A percentile compares a stretch with the other conserved stretches of the same genome.
Evolutionary conservation across 2,329 filamentous ascomycete species (phyloP).

Genomic region (Sarocladium brachiariae): DNA sequence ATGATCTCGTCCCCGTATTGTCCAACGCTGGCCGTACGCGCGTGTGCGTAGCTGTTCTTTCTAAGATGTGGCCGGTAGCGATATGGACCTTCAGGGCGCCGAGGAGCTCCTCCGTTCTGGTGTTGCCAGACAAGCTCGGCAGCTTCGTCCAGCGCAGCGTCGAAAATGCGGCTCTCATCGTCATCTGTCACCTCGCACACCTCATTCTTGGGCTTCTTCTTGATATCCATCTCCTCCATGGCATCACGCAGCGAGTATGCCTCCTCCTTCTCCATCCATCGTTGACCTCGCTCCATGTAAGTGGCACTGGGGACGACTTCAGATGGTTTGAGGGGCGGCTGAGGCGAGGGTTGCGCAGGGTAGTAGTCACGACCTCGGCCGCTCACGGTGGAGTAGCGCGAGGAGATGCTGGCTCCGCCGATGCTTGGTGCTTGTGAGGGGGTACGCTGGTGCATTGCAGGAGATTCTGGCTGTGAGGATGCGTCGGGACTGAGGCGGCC

Average conservation of each 20-base stretch:
- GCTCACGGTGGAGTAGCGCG: constrained; percentile 42
- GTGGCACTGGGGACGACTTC: constrained; percentile 58
- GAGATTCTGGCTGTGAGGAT: constrained; percentile 15
- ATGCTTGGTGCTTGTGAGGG: constrained; percentile 32
- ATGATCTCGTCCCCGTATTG: constrained; percentile 40
- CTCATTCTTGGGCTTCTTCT: constrained; percentile 20
- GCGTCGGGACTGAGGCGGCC: constrained; percentile 25
- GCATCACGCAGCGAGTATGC: constrained; percentile 62
- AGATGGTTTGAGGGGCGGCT: constrained; percentile 45
- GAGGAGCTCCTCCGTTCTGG: constrained; percentile 47
- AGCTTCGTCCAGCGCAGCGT: constrained; percentile 68
- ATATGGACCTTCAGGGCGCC: constrained; percentile 57
- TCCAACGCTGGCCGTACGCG: constrained; percentile 53
- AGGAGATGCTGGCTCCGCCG: constrained; percentile 37
- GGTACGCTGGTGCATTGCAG: constrained; percentile 19
- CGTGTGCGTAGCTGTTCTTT: constrained; percentile 65
- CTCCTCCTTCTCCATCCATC: constrained; percentile 79
- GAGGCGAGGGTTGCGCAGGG: constrained; percentile 30
- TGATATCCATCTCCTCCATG: constrained; percentile 65
- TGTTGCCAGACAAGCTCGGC: constrained; percentile 75
- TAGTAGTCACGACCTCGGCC: constrained; percentile 45
- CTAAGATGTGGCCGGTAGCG: constrained; percentile 62
- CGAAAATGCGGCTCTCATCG: constrained; percentile 59
- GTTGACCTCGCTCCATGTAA: constrained; percentile 66
- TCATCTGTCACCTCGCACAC: constrained; percentile 17